phyloP scores from a whole-genome alignment of 1,284 basidiomycete species.

The Pseudozyma pruni region DNA sequence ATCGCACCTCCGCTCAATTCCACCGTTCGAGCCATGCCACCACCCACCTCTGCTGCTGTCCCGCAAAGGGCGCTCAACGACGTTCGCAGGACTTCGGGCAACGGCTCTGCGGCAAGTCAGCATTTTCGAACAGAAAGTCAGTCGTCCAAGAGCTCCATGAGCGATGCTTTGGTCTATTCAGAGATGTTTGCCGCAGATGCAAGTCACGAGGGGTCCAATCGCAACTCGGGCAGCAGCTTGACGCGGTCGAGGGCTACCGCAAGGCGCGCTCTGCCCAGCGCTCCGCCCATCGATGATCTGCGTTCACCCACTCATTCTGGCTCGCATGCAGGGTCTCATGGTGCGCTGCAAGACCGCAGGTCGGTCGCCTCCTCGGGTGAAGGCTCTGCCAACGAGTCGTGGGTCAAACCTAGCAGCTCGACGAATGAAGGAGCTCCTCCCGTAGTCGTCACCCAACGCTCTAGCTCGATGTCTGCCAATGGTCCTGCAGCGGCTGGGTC shows the following conservation, averaged over 20 bases:
- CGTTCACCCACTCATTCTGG: slow-evolving; percentile 30
- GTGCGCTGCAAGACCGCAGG: slow-evolving; percentile 27
- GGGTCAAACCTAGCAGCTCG: slow-evolving; percentile 13
- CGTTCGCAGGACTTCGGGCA: slow-evolving; percentile 17
- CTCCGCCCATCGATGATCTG: slow-evolving; percentile 34
- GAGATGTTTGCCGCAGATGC: slow-evolving; percentile 28
- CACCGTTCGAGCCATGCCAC: slow-evolving; percentile 44
- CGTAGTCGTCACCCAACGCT: slow-evolving; percentile 24
- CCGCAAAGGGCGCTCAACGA: slow-evolving; percentile 30
- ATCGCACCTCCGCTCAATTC: slow-evolving; percentile 41
- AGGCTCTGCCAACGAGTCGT: slow-evolving; percentile 26
- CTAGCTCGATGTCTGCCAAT: slow-evolving; percentile 22
- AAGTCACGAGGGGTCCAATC: slow-evolving; percentile 31
- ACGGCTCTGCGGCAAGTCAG: slow-evolving; percentile 25
- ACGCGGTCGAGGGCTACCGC: slow-evolving; percentile 48
- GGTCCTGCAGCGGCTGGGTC: slow-evolving; percentile 5
- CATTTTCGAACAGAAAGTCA: slow-evolving; percentile 50
- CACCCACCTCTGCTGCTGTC: slow-evolving; percentile 32
- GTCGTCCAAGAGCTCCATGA: slow-evolving; percentile 55
- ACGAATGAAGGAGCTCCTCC: slow-evolving; percentile 19
- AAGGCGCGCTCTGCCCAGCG: slow-evolving; percentile 42
- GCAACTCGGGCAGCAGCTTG: slow-evolving; percentile 45
- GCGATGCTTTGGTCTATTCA: slow-evolving; percentile 42
- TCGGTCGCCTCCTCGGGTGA: slow-evolving; percentile 43
- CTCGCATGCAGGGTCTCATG: slow-evolving; percentile 1